phyloP scores from a whole-genome alignment of 176 grass and related monocot species.

The Ensete glaucum region DNA sequence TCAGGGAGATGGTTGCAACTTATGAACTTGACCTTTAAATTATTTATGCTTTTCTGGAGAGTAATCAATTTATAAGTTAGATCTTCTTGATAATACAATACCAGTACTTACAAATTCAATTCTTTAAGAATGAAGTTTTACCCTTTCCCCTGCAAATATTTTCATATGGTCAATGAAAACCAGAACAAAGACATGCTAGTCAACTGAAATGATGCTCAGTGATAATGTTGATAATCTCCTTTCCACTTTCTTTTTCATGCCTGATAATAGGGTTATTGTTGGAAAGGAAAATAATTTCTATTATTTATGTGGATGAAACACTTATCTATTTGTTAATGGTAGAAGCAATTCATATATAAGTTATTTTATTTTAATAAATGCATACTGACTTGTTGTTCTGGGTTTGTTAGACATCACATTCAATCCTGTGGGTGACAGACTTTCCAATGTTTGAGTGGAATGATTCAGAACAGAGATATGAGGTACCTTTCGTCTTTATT shows the following conservation, averaged over 20 bases:
- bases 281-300: not conserved
- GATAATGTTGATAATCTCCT: not conserved
- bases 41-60: not conserved
- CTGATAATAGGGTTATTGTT: no score
- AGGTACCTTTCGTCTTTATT: slow-evolving; percentile 36
- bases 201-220: not conserved
- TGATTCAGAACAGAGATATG: slow-evolving; percentile 69
- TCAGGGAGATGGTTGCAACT: not conserved
- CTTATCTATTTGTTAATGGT: not conserved
- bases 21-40: not conserved
- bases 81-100: not conserved
- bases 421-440: slow-evolving; percentile 86
- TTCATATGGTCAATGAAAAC: not conserved
- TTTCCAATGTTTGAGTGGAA: slow-evolving; percentile 99
- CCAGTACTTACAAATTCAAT: not conserved
- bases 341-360: no score
- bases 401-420: slow-evolving; percentile 48
- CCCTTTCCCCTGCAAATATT: not conserved
- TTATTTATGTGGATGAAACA: not conserved
- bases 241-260: not conserved
- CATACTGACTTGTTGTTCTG: slow-evolving; percentile 20
- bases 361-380: not conserved
- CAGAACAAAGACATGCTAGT: not conserved
- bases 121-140: not conserved
- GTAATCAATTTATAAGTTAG: not conserved